Evolutionary conservation across 768 basidiomycete species (phyloP).

Genomic region (Amanita phalloides): DNA sequence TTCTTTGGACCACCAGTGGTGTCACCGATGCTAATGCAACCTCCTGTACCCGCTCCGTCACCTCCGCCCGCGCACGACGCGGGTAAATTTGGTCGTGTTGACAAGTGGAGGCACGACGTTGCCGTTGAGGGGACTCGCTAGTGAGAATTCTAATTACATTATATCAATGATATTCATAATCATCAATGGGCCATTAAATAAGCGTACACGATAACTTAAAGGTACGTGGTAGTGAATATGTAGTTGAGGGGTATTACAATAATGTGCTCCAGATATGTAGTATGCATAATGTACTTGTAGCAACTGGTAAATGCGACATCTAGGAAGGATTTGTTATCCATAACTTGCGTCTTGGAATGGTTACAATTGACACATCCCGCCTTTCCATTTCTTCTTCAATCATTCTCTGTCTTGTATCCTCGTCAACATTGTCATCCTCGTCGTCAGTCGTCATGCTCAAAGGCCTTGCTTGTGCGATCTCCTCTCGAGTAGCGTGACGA

Average conservation of each 20-base stretch:
- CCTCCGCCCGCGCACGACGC: slow-evolving; percentile 58
- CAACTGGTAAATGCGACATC: slow-evolving; percentile 7
- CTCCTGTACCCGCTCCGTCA: slow-evolving; percentile 41
- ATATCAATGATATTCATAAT: not conserved
- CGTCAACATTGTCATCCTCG: slow-evolving; percentile 64
- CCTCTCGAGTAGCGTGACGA: slow-evolving; percentile 35
- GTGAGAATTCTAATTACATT: not conserved
- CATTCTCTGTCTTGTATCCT: slow-evolving; percentile 58
- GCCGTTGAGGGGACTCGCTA: slow-evolving; percentile 46
- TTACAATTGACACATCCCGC: slow-evolving; percentile 77
- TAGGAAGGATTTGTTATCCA: slow-evolving; percentile 63
- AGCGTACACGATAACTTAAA: not conserved
- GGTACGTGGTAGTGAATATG: not conserved
- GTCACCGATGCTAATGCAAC: slow-evolving; percentile 28
- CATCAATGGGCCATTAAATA: not conserved
- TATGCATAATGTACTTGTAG: slow-evolving; percentile 8
- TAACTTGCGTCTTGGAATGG: slow-evolving; percentile 62
- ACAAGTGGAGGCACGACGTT: slow-evolving; percentile 75
- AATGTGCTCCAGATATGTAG: slow-evolving; percentile 1
- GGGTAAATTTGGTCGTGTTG: slow-evolving; percentile 60
- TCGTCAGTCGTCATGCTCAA: slow-evolving; percentile 46
- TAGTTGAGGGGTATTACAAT: slow-evolving; percentile 2
- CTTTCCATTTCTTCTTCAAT: slow-evolving; percentile 79
- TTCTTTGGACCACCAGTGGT: slow-evolving; percentile 54
- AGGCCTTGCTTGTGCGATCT: slow-evolving; percentile 27